Evolutionary conservation across 2,329 filamentous ascomycete genomes (phyloP), one percentile per base, ranked within the genome.

Genomic region (Colletotrichum simmondsii): DNA sequence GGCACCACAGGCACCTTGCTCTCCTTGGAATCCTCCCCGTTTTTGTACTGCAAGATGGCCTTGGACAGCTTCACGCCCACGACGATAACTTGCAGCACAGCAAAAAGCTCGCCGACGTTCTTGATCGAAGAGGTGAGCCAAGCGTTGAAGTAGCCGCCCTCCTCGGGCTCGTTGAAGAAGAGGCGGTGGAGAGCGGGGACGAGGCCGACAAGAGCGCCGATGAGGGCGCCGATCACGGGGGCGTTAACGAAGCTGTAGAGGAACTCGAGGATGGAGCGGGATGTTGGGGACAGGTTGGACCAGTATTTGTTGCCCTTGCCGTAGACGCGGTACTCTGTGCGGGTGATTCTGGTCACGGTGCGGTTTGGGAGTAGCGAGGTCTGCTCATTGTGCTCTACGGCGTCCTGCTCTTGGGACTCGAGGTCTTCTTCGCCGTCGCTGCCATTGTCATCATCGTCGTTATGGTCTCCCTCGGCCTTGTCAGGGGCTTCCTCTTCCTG

Each of bases 21-120:
- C 76, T 73, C 71, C n/a, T 73, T 71, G 1, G 66, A 71, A 16
- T 73, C 71, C 65, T 85, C 78, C 60, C 84, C 81, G 37, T 81
- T 74, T 69, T 73, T 76, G 57, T 68, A 70, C 22, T 69, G 79
- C 75, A 32, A 37, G 74, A 90, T 82, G 19, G 88, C 86, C 26
- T 86, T 86, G 68, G 87, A 90, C 1, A 93, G 85, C 75, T 91
- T 91, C n/a, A 92, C 89, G 1, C 92, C 91, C 0, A 92, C 91
- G 0, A 93, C 86, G 19, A 93, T 87, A 19, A 93, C 89, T 35
- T 92, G 92, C 30, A 92, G 81, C 0, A 89, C 87, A 0, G 92
- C 90, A 77, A 93, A 93, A 0, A 93, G 83, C 0, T 86, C 84
- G 3, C 92, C 91, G 26, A 93, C 85, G 68, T 91, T 92, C 75